Conservation (phyloP, 495 filamentous ascomycete genomes). For the Rusavskia elegans region DNA sequence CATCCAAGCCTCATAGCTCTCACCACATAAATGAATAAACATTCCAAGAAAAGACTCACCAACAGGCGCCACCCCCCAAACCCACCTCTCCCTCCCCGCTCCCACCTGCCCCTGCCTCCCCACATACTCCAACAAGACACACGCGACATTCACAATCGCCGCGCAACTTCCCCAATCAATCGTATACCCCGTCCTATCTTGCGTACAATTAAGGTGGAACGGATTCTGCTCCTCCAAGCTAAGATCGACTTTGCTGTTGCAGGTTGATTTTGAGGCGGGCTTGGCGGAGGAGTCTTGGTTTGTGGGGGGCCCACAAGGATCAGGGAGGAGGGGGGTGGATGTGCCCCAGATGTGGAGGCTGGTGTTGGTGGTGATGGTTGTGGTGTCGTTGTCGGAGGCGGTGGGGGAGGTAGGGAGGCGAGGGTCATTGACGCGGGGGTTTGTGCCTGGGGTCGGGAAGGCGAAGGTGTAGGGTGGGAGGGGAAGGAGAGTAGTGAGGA, state of each 20-base stretch:
- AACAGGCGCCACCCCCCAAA: neutral
- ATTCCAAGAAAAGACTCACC: neutral
- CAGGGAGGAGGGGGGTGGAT: neutral
- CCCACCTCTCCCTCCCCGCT: neutral
- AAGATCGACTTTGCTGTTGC: neutral
- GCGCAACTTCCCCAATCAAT: neutral
- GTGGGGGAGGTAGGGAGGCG: neutral
- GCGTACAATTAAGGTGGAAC: neutral
- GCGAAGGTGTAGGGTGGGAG: neutral
- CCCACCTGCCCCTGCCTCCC: neutral
- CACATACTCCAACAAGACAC: neutral
- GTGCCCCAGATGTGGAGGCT: neutral
- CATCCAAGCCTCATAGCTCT: too few species aligned
- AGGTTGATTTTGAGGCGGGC: neutral
- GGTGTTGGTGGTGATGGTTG: neutral
- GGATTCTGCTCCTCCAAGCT: neutral
- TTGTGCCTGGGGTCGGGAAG: neutral
- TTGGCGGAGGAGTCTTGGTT: neutral
- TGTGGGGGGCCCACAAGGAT: neutral
- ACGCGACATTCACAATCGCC: neutral
- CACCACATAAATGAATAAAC: too few species aligned
- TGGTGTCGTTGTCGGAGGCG: neutral
- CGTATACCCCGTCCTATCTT: neutral
- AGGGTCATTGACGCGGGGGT: too few species aligned
- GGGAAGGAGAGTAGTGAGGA: neutral